phyloP scores from a whole-genome alignment of 108 stramenopile species.

The Parmales sp. region DNA sequence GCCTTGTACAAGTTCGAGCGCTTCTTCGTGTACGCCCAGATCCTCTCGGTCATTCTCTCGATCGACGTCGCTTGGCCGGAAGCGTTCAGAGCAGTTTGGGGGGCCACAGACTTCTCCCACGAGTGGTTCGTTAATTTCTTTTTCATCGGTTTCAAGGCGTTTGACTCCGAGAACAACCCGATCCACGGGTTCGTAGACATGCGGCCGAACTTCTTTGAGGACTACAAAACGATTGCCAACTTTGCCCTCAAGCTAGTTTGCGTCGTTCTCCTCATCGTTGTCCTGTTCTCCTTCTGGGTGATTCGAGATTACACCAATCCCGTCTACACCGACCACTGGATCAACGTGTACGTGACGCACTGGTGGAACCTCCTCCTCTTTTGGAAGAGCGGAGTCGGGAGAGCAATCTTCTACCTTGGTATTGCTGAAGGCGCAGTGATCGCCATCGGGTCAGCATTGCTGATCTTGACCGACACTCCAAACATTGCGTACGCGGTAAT shows the following conservation, averaged over 20 bases:
- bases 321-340: background rate
- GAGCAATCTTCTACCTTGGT: no score
- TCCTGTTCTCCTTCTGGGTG: slow-evolving; percentile 11
- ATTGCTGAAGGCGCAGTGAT: no score
- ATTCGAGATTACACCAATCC: slow-evolving; percentile 13
- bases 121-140: background rate
- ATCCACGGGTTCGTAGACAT: background rate
- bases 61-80: background rate
- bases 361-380: slow-evolving; percentile 9
- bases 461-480: no score
- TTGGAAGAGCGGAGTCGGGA: no score
- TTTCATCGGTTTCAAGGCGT: background rate
- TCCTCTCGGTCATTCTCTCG: background rate
- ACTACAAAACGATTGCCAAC: background rate
- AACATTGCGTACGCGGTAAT: no score
- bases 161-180: no score
- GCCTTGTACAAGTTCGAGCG: slow-evolving; percentile 5
- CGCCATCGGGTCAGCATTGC: no score
- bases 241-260: background rate
- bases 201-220: no score
- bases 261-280: background rate
- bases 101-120: background rate
- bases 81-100: no score
- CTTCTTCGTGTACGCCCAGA: background rate
- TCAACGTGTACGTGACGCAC: background rate